These are phyloP conservation scores for Colletotrichum camelliae DNA, from an alignment of 2,329 filamentous ascomycete genomes.

Conservation along the genomic window DNA sequence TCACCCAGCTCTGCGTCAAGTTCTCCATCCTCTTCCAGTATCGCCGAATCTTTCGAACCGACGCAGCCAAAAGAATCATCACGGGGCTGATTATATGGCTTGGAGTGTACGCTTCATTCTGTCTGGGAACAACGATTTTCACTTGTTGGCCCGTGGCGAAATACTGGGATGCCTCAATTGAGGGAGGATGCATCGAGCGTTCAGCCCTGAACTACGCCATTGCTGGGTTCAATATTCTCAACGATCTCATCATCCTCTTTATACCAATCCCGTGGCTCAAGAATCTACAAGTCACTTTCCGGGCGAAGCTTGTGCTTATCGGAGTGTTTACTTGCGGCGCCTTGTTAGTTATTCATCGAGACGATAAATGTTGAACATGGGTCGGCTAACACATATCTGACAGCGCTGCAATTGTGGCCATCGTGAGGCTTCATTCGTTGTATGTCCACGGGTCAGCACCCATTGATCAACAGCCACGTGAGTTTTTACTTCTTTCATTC, in stretches of 20 bases:
- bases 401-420: neutral
- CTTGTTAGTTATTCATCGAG: conserved; percentile 32
- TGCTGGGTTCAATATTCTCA: conserved; percentile 35
- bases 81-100: conserved; percentile 27
- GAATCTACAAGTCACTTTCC: conserved; percentile 40
- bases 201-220: conserved; percentile 29
- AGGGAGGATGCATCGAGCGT: conserved; percentile 29
- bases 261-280: conserved; percentile 35
- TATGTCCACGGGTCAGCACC: neutral
- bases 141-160: conserved; percentile 31
- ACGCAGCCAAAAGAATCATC: conserved; percentile 26
- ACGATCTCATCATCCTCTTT: conserved; percentile 32
- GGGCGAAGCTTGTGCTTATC: conserved; percentile 47
- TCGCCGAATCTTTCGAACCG: conserved; percentile 29
- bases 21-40: conserved; percentile 33
- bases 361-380: neutral
- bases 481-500: neutral
- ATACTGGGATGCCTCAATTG: conserved; percentile 30
- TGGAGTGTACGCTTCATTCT: conserved; percentile 25
- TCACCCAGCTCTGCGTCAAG: conserved; percentile 30
- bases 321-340: conserved; percentile 40
- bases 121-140: conserved; percentile 26
- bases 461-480: neutral
- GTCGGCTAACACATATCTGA: neutral
- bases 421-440: neutral